A percentile compares a stretch with the other conserved stretches of the same genome.
Evolutionary conservation across 768 basidiomycete genomes (phyloP).

Genomic region (Mycena indigotica): DNA sequence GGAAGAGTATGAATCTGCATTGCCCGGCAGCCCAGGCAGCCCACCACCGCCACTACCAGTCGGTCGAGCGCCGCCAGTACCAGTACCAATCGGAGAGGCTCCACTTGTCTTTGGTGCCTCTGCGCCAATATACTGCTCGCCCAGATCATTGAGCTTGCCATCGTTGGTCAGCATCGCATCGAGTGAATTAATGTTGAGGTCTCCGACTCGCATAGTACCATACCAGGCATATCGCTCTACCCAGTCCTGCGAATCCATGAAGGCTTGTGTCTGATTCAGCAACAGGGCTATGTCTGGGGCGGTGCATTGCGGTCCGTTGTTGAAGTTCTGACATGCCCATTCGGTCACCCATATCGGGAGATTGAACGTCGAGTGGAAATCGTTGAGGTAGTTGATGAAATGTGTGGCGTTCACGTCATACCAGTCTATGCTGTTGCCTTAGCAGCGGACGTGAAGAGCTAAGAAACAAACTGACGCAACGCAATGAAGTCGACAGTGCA

Average conservation of each 20-base stretch:
- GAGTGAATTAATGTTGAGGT: constrained; percentile 54
- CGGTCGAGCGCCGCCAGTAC: not conserved
- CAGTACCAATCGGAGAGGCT: not conserved
- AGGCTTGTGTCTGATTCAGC: constrained; percentile 53
- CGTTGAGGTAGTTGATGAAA: constrained; percentile 50
- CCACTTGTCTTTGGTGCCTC: constrained; percentile 20
- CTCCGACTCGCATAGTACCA: constrained; percentile 54
- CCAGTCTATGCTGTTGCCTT: constrained; percentile 37
- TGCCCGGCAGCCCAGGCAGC: not conserved
- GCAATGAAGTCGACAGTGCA: constrained; percentile 63
- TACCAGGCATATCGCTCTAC: constrained; percentile 67
- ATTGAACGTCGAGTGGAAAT: constrained; percentile 55
- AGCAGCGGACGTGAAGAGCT: not conserved
- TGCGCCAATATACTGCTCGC: constrained; percentile 48
- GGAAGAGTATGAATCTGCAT: not conserved
- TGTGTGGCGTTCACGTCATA: constrained; percentile 54
- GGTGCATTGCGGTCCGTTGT: constrained; percentile 47
- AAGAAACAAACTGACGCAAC: constrained; percentile 41
- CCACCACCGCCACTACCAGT: not conserved
- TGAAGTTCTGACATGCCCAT: constrained; percentile 60
- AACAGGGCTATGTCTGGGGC: constrained; percentile 46
- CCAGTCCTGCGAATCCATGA: constrained; percentile 54
- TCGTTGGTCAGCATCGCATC: constrained; percentile 45
- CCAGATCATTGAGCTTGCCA: constrained; percentile 50
- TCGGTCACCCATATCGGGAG: constrained; percentile 62